A percentile compares a stretch with the other conserved stretches of the same genome.
These are phyloP conservation scores for Leishmania major DNA, from an alignment of 208 protist genomes.

Conservation along the genomic window DNA sequence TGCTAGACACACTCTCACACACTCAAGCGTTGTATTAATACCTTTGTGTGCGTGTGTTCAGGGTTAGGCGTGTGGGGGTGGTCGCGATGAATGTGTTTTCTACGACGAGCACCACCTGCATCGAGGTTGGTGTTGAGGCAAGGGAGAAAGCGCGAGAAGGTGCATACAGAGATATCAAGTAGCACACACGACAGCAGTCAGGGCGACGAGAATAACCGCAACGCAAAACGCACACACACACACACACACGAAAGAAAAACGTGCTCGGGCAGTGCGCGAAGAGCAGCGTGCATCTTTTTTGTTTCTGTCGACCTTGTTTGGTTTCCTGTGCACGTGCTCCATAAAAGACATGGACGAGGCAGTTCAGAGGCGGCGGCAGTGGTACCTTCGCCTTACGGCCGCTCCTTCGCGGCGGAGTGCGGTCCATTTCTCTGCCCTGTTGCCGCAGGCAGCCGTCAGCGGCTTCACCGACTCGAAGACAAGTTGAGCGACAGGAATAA, in stretches of 20 bases:
- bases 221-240: too few species aligned
- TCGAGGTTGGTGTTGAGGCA: background rate
- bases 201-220: background rate
- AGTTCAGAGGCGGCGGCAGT: background rate
- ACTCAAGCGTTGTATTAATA: background rate
- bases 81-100: background rate
- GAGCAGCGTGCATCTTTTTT: background rate
- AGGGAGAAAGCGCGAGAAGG: background rate
- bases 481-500: too few species aligned
- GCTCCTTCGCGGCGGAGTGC: too few species aligned
- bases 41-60: background rate
- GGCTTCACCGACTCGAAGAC: too few species aligned
- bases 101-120: background rate
- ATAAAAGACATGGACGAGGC: background rate
- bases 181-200: background rate
- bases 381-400: background rate
- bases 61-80: background rate
- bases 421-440: too few species aligned
- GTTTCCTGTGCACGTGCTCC: background rate
- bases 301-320: background rate
- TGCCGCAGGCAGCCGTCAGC: too few species aligned
- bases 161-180: background rate
- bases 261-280: background rate
- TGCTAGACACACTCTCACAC: background rate
- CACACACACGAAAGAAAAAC: background rate